Base-by-base conservation (phyloP, 148 eudicot genomes). In the Heliamphora exappendiculata region DNA sequence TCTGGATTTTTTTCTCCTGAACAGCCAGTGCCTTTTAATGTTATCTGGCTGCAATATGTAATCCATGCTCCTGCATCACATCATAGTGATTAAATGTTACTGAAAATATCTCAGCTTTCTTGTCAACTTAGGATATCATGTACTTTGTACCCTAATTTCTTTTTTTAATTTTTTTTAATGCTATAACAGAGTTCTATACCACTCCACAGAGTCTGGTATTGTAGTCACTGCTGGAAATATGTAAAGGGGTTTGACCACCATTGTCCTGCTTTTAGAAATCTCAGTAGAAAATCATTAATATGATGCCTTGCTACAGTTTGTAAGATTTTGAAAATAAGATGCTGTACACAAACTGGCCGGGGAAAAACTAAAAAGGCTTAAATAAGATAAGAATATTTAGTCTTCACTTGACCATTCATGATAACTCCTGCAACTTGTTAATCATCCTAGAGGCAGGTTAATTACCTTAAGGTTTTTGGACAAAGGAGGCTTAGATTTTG, bases 181-280 rank as follows among this genome's bases (percentile, higher is more conserved):
- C 20, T 65, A n/a, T 37, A 44, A 62, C 67, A 65, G 69, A 65
- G n/a, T 2, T 41, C 69, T 65, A 20, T 65, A 34, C 69, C 45
- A 36, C 28, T 36, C 28, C 69, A 20, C 22, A 89, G 98, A 81
- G 84, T 80, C 76, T 85, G 90, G 78, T 88, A 86, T 81, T 93
- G 98, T 85, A 85, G 67, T 72, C 83, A 68, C 45, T 93, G 98
- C 86, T 76, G 87, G 79, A 84, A 75, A 55, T 87, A 86, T 89
- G 85, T 93, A 75, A 81, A 82, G 76, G 89, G 91, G 78, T 89
- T 89, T 80, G 98, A 93, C 85, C 98, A 93, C 79, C 98, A 93
- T 62, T 93, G 98, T 80, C 93, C 98, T 55, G 96, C 93, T 64
- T 91, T 93, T 77, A 96, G 96, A 54, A 93, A 91, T n/a, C n/a